Percentiles rank a stretch among this genome's conserved stretches.
Evolutionary conservation across 108 stramenopile genomes (phyloP).

Genomic region (Nitzschia sp.): DNA sequence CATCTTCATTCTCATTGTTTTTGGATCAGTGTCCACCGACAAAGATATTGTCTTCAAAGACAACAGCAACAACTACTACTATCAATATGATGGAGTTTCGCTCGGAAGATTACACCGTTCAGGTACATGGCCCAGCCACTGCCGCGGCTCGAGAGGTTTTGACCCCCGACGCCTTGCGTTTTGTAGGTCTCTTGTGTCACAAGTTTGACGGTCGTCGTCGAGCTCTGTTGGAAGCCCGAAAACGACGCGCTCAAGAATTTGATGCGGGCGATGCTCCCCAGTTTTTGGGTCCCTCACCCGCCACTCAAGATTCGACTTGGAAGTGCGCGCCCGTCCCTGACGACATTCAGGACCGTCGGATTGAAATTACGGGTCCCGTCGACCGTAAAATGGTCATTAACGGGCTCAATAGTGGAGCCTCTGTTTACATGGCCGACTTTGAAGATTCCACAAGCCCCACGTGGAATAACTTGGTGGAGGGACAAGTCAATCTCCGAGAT

Average conservation of each 20-base stretch:
- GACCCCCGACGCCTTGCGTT: slow-evolving; percentile 78
- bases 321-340: slow-evolving; percentile 79
- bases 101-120: slow-evolving; percentile 57
- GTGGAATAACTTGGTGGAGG: slow-evolving; percentile 86
- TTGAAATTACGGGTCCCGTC: slow-evolving; percentile 93
- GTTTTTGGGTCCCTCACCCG: slow-evolving; percentile 52
- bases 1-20: no score
- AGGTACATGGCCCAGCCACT: slow-evolving; percentile 71
- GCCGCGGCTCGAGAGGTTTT: slow-evolving; percentile 74
- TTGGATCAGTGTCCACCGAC: neutral
- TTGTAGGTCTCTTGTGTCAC: slow-evolving; percentile 72
- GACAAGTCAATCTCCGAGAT: slow-evolving; percentile 91
- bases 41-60: neutral
- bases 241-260: slow-evolving; percentile 58
- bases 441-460: slow-evolving; percentile 90
- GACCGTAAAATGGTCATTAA: slow-evolving; percentile 96
- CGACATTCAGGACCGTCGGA: slow-evolving; percentile 86
- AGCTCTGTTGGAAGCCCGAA: slow-evolving; percentile 57
- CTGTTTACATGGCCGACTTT: slow-evolving; percentile 93
- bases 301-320: slow-evolving; percentile 77
- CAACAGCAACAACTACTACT: neutral
- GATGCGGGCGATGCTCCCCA: slow-evolving; percentile 79
- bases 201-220: slow-evolving; percentile 79
- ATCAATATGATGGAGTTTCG: slow-evolving; percentile 64
- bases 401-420: slow-evolving; percentile 91